phyloP scores from a whole-genome alignment of 495 filamentous ascomycete genomes.

The Penicillium angulare region DNA sequence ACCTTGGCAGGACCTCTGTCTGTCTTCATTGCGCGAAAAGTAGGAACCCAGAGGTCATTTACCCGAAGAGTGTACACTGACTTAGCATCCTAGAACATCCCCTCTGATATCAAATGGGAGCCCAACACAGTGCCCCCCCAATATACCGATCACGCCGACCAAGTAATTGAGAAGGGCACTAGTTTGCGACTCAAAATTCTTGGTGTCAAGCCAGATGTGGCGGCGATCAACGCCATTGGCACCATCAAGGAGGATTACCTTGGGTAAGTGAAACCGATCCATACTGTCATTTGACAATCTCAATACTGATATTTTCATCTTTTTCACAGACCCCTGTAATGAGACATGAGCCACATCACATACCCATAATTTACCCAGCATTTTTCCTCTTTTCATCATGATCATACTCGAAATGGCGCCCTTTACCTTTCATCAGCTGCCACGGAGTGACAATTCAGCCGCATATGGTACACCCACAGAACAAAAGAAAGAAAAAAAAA shows the following conservation, averaged over 20 bases:
- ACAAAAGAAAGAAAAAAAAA: not conserved
- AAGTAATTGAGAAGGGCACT: constrained; percentile 89
- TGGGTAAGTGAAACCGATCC: constrained; percentile 40
- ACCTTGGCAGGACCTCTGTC: constrained; percentile 82
- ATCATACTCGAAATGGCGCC: constrained; percentile 1
- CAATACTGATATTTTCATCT: too few relatives aligned
- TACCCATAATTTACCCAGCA: constrained; percentile 10
- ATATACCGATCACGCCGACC: constrained; percentile 83
- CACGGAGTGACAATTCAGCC: not conserved
- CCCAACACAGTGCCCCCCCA: constrained; percentile 84
- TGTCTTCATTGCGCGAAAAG: constrained; percentile 85
- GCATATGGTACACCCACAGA: not conserved
- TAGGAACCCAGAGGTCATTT: constrained; percentile 39
- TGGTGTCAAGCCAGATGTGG: constrained; percentile 86
- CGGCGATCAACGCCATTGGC: constrained; percentile 91
- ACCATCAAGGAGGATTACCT: constrained; percentile 86
- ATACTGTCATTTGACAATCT: too few relatives aligned
- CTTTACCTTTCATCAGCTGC: not conserved
- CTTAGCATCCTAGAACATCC: constrained; percentile 69
- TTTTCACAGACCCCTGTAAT: constrained; percentile 37
- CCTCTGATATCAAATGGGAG: constrained; percentile 88
- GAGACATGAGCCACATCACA: constrained; percentile 20
- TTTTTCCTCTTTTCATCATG: constrained; percentile 4
- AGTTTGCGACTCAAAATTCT: constrained; percentile 92
- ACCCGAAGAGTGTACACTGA: constrained; percentile 11